These are phyloP conservation scores for Delphinella strobiligena DNA, from an alignment of 2,329 filamentous ascomycete genomes.

Conservation along the genomic window DNA sequence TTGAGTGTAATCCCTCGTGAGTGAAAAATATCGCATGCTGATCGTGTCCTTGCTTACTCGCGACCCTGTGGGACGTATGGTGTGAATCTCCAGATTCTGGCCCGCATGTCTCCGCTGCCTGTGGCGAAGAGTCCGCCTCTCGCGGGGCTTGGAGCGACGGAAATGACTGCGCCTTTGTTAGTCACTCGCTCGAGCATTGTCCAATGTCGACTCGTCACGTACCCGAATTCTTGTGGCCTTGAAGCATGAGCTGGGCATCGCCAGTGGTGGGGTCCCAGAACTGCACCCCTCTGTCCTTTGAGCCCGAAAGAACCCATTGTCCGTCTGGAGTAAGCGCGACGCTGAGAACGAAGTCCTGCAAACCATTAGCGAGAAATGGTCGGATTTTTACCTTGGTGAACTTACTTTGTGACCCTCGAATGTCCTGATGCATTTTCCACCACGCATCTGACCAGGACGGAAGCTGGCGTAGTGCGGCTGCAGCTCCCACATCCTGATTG, in stretches of 20 bases:
- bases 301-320: conserved; percentile 91
- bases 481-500: conserved; percentile 99
- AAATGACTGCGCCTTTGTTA: conserved; percentile 55
- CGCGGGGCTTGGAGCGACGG: conserved; percentile 82
- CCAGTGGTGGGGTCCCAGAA: conserved; percentile 97
- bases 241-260: conserved; percentile 92
- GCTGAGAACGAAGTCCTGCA: conserved; percentile 84
- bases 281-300: conserved; percentile 93
- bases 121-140: conserved; percentile 78
- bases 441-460: conserved; percentile 48
- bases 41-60: too few relatives aligned
- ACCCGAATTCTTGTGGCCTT: conserved; percentile 94
- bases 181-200: too few relatives aligned
- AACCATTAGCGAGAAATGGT: background rate
- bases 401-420: conserved; percentile 90
- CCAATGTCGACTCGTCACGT: too few relatives aligned
- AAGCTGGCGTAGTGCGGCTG: conserved; percentile 46
- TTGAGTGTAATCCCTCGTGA: too few relatives aligned
- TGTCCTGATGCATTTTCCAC: conserved; percentile 87
- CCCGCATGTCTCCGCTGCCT: conserved; percentile 93
- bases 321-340: conserved; percentile 91
- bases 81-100: conserved; percentile 78
- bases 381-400: conserved; percentile 8
- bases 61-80: background rate
- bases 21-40: too few relatives aligned